phyloP scores from a whole-genome alignment of 495 filamentous ascomycete species.

The Aspergillus hancockii region DNA sequence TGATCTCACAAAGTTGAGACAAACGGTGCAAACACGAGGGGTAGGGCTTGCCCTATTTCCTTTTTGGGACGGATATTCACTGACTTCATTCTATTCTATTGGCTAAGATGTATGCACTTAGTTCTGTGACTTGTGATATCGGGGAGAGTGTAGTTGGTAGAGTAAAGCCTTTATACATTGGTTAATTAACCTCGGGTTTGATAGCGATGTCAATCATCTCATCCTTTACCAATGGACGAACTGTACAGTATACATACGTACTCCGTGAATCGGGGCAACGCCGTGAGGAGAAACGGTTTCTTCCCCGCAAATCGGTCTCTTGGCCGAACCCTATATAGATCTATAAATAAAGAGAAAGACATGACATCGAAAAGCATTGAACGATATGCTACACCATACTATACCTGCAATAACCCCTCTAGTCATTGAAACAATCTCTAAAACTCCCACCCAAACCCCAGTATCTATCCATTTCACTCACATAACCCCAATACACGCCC shows the following conservation, averaged over 20 bases:
- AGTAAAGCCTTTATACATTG: not conserved
- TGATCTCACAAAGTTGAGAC: conserved; percentile 22
- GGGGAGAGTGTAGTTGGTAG: not conserved
- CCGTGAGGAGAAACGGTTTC: conserved; percentile 2
- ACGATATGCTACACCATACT: too few relatives aligned
- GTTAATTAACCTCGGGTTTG: not conserved
- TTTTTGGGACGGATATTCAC: not conserved
- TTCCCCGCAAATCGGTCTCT: conserved; percentile 18
- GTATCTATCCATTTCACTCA: not conserved
- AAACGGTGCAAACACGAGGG: conserved; percentile 46
- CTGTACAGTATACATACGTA: not conserved
- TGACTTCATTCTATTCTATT: too few relatives aligned
- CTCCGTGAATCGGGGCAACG: conserved; percentile 4
- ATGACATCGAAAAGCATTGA: not conserved
- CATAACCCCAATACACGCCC: not conserved
- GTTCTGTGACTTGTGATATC: not conserved
- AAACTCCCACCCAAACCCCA: not conserved
- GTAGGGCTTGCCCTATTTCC: conserved; percentile 27
- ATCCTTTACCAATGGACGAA: not conserved
- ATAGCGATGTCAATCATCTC: not conserved
- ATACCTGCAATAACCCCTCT: not conserved
- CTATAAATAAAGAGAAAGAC: not conserved
- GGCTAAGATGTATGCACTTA: too few relatives aligned
- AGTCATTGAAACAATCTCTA: not conserved
- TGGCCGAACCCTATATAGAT: conserved; percentile 8